Evolutionary conservation across 805 yeast species (phyloP).

Genomic region (Isabelozyma heimii): DNA sequence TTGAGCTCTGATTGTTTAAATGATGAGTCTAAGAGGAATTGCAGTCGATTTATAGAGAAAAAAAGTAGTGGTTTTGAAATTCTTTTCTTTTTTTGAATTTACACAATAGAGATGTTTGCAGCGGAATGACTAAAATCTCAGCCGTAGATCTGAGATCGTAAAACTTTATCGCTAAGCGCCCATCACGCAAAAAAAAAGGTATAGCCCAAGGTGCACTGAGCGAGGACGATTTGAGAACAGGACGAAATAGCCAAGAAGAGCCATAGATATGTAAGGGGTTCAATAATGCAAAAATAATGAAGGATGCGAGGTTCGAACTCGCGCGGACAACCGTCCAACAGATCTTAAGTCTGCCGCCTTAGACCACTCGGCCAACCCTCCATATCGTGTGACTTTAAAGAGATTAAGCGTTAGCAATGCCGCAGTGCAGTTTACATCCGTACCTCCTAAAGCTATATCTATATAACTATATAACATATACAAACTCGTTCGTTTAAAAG

Average conservation of each 20-base stretch:
- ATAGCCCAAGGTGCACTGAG: not conserved
- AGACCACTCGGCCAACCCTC: slow-evolving; percentile 55
- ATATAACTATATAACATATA: too few species aligned
- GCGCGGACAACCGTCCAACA: slow-evolving; percentile 49
- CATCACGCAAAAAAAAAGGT: not conserved
- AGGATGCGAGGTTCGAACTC: slow-evolving; percentile 55
- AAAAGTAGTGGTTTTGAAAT: not conserved
- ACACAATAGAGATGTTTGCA: not conserved
- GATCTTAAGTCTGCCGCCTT: slow-evolving; percentile 53
- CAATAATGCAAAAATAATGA: slow-evolving; percentile 30
- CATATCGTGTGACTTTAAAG: slow-evolving; percentile 9
- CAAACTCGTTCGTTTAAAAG: too few species aligned
- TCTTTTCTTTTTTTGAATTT: not conserved
- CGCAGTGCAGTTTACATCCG: too few species aligned
- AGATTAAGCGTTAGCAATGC: too few species aligned
- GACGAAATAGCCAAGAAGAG: not conserved
- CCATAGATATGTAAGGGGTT: too few species aligned
- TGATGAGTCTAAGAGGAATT: not conserved
- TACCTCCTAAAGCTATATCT: too few species aligned
- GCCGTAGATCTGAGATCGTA: not conserved
- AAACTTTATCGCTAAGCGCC: not conserved
- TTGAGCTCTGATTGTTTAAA: not conserved
- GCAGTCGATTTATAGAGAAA: not conserved
- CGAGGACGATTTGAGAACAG: not conserved
- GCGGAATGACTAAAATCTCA: not conserved